Evolutionary conservation across 2,329 filamentous ascomycete species (phyloP).

Genomic region (Fusarium subtropicale): DNA sequence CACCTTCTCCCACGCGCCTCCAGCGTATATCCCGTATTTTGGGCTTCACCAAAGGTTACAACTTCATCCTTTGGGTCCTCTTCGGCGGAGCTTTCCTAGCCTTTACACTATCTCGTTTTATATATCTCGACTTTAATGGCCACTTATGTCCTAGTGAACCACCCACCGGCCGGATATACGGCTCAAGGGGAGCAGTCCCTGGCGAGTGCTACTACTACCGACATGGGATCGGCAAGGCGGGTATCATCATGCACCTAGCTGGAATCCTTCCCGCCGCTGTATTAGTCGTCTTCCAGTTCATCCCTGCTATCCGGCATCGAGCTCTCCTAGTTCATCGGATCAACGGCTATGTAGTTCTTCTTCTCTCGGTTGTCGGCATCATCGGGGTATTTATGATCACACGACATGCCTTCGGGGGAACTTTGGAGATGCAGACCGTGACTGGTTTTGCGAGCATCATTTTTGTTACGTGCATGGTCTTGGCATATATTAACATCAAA

Average conservation of each 20-base stretch:
- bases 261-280: conserved; percentile 59
- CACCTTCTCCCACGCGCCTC: background rate
- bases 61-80: conserved; percentile 65
- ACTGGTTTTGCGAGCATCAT: conserved; percentile 58
- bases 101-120: conserved; percentile 40
- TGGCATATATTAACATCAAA: conserved; percentile 69
- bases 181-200: conserved; percentile 40
- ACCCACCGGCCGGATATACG: background rate
- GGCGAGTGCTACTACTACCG: conserved; percentile 58
- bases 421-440: conserved; percentile 60
- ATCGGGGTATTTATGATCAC: conserved; percentile 66
- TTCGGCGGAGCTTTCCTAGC: conserved; percentile 55
- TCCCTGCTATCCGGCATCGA: conserved; percentile 61
- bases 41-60: conserved; percentile 69
- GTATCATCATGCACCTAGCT: conserved; percentile 60
- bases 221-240: conserved; percentile 44
- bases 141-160: conserved; percentile 48
- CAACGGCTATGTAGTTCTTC: conserved; percentile 66
- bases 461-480: conserved; percentile 56
- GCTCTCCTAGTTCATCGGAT: conserved; percentile 67
- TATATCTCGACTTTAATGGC: conserved; percentile 48
- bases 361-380: conserved; percentile 60
- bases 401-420: conserved; percentile 65
- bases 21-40: conserved; percentile 56
- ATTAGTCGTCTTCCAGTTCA: conserved; percentile 61